phyloP scores from a whole-genome alignment of 2,329 filamentous ascomycete species.

The Calonectria honghensis region DNA sequence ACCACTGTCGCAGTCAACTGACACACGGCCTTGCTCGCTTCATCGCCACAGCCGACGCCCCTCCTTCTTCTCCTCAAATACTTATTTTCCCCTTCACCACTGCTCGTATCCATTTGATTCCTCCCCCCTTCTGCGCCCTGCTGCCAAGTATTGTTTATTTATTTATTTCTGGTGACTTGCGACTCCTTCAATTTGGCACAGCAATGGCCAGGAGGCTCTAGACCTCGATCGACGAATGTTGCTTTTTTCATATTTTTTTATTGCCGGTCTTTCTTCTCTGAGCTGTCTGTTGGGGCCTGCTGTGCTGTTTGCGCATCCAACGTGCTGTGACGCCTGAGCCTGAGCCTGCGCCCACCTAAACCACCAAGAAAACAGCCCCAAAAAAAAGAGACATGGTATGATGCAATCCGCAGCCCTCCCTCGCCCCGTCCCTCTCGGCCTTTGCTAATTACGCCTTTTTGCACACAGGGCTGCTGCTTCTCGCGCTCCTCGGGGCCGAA shows the following conservation, averaged over 20 bases:
- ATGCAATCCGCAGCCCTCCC: slow-evolving; percentile 24
- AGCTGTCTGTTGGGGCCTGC: neutral
- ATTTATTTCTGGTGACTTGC: neutral
- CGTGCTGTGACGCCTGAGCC: neutral
- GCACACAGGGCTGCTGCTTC: slow-evolving; percentile 74
- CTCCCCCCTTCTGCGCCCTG: neutral
- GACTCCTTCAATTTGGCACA: slow-evolving; percentile 19
- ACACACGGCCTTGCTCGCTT: slow-evolving; percentile 25
- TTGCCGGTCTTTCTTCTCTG: neutral
- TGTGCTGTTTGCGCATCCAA: neutral
- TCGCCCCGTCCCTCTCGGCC: neutral
- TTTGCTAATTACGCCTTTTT: slow-evolving; percentile 46
- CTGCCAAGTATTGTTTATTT: neutral
- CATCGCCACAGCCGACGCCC: slow-evolving; percentile 24
- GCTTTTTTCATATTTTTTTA: slow-evolving; percentile 7
- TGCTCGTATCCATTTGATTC: neutral
- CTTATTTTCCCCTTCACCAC: slow-evolving; percentile 14
- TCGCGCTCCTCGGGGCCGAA: slow-evolving; percentile 71
- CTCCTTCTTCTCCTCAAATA: slow-evolving; percentile 12
- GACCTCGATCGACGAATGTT: slow-evolving; percentile 32
- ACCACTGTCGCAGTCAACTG: slow-evolving; percentile 23
- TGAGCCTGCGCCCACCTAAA: slow-evolving; percentile 30
- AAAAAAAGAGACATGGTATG: slow-evolving; percentile 46
- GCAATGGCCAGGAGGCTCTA: slow-evolving; percentile 30
- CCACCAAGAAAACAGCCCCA: slow-evolving; percentile 30